Evolutionary conservation across 78 protist genomes (phyloP).

Genomic region (Andalucia godoyi): DNA sequence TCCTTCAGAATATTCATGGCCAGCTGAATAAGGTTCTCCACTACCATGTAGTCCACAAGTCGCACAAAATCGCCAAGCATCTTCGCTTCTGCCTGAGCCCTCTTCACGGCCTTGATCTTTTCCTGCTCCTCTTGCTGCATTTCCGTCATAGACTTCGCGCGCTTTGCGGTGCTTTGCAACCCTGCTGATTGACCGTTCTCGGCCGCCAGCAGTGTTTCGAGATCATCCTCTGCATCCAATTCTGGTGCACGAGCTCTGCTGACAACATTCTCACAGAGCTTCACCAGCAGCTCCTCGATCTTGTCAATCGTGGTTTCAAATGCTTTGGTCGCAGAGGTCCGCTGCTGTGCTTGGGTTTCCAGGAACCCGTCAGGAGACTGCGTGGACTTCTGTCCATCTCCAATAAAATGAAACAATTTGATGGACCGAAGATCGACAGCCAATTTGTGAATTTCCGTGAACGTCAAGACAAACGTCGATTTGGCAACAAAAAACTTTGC

Average conservation of each 20-base stretch:
- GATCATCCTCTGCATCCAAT: background rate
- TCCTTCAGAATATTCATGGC: background rate
- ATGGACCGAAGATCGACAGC: constrained; percentile 1
- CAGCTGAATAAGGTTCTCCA: constrained; percentile 2
- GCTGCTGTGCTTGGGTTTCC: background rate
- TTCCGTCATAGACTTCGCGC: constrained; percentile 23
- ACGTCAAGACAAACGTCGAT: background rate
- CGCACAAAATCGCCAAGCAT: constrained; percentile 19
- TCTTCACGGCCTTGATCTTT: background rate
- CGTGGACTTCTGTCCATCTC: too few relatives aligned
- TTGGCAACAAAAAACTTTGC: constrained; percentile 22
- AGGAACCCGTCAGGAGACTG: background rate
- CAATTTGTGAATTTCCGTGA: background rate
- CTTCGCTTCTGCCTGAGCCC: constrained; percentile 3
- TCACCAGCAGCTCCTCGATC: background rate
- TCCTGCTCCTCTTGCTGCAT: constrained; percentile 7
- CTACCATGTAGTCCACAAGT: constrained; percentile 36
- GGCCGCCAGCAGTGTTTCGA: background rate
- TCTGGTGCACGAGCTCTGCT: constrained; percentile 26
- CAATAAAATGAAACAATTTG: background rate
- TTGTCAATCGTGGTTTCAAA: background rate
- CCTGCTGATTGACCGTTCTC: background rate
- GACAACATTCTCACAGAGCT: constrained; percentile 20
- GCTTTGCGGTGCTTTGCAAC: background rate
- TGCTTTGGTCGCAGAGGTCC: background rate